Percentiles rank a stretch among this genome's conserved stretches.
These are phyloP conservation scores for Fraxinus angustifolia DNA, from an alignment of 305 asterid genomes.

Conservation along the genomic window DNA sequence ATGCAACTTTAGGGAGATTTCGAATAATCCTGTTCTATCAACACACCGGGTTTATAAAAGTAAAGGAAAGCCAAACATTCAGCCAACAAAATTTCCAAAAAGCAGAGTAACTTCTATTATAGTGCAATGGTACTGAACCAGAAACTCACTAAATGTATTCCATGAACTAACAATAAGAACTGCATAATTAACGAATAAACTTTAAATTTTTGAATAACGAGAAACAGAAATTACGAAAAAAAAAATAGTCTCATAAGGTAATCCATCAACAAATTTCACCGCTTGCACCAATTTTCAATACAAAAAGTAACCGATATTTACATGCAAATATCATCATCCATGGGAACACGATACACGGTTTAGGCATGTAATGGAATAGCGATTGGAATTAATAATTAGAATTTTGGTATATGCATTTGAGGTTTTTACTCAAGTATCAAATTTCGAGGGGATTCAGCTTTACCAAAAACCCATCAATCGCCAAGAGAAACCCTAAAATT, in stretches of 20 bases:
- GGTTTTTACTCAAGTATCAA: conserved; percentile 13
- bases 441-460: conserved; percentile 10
- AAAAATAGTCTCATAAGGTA: background rate
- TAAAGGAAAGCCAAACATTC: background rate
- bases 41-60: background rate
- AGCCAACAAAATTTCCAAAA: conserved; percentile 1
- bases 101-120: background rate
- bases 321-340: conserved; percentile 1
- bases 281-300: background rate
- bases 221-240: background rate
- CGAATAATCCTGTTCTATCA: background rate
- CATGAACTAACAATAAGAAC: conserved; percentile 10
- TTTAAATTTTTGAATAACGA: conserved; percentile 15
- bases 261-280: background rate
- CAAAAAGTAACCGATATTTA: background rate
- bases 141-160: background rate
- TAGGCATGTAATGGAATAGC: background rate
- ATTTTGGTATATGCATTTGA: background rate
- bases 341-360: background rate
- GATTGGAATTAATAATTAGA: background rate
- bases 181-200: background rate
- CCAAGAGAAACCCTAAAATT: conserved; percentile 5
- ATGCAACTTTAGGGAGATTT: conserved; percentile 8
- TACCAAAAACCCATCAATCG: conserved; percentile 19
- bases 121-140: background rate